Percentiles rank a stretch among this genome's conserved stretches.
Conservation (phyloP, 495 filamentous ascomycete genomes). For the Aspergillus heteromorphus region DNA sequence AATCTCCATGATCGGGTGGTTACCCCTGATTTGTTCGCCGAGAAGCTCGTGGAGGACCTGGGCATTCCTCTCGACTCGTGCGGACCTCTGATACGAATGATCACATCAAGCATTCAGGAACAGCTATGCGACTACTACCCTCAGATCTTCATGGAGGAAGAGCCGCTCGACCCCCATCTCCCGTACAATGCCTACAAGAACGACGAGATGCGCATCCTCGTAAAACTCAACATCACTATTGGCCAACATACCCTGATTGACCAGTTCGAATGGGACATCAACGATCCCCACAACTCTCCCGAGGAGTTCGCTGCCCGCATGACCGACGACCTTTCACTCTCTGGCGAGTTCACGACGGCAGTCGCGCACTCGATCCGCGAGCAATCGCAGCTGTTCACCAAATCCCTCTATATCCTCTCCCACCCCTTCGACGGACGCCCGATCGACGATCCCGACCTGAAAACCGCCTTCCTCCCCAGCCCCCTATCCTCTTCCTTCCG, state of each 20-base stretch:
- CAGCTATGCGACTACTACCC: constrained; percentile 92
- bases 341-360: constrained; percentile 93
- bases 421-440: constrained; percentile 94
- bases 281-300: constrained; percentile 85
- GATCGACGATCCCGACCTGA: constrained; percentile 84
- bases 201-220: constrained; percentile 93
- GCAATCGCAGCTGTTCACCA: constrained; percentile 88
- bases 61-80: constrained; percentile 64
- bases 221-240: constrained; percentile 97
- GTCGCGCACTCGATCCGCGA: constrained; percentile 97
- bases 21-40: constrained; percentile 71
- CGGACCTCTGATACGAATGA: constrained; percentile 63
- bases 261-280: constrained; percentile 99
- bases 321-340: constrained; percentile 84
- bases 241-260: constrained; percentile 90
- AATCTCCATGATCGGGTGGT: constrained; percentile 89
- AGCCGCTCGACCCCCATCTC: constrained; percentile 80
- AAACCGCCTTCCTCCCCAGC: constrained; percentile 76
- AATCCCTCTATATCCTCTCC: constrained; percentile 85
- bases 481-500: constrained; percentile 79
- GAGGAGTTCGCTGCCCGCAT: constrained; percentile 90
- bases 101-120: constrained; percentile 75
- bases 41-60: constrained; percentile 88
- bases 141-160: constrained; percentile 82
- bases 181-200: constrained; percentile 96